Evolutionary conservation across 768 basidiomycete species (phyloP).

Genomic region (Rhizopogon roseolus): DNA sequence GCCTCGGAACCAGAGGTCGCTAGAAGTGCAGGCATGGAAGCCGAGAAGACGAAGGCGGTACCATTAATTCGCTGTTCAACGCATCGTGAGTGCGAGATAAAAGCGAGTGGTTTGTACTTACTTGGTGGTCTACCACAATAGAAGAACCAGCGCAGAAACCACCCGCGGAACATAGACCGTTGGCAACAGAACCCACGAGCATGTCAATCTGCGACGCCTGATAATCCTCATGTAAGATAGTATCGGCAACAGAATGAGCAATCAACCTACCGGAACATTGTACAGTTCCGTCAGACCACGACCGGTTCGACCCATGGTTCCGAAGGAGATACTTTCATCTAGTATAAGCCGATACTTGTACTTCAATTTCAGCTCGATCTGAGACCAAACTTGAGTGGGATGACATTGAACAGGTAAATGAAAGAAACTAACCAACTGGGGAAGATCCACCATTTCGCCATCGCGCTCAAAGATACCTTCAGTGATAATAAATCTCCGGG

Average conservation of each 20-base stretch:
- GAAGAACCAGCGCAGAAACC: constrained; percentile 93
- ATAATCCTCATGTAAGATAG: not conserved
- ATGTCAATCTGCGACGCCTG: constrained; percentile 91
- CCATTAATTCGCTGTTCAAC: constrained; percentile 82
- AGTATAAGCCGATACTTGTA: constrained; percentile 95
- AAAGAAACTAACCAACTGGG: constrained; percentile 68
- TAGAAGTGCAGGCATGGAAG: constrained; percentile 86
- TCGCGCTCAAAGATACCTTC: constrained; percentile 97
- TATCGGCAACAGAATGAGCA: not conserved
- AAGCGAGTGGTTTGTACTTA: constrained; percentile 18
- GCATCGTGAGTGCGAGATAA: not conserved
- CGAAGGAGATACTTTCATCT: constrained; percentile 93
- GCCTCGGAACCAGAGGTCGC: constrained; percentile 85
- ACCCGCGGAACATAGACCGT: constrained; percentile 75
- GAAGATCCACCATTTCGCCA: constrained; percentile 87
- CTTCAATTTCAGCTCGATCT: constrained; percentile 94
- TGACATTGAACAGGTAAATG: not conserved
- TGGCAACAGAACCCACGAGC: constrained; percentile 88
- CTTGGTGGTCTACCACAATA: constrained; percentile 86
- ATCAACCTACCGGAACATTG: constrained; percentile 73
- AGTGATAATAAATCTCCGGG: constrained; percentile 90
- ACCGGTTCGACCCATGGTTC: constrained; percentile 87
- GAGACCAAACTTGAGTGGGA: constrained; percentile 1
- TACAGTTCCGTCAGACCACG: constrained; percentile 93
- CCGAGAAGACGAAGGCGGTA: constrained; percentile 93